Conservation (phyloP, 768 basidiomycete species). For the Hypholoma fasciculare region DNA sequence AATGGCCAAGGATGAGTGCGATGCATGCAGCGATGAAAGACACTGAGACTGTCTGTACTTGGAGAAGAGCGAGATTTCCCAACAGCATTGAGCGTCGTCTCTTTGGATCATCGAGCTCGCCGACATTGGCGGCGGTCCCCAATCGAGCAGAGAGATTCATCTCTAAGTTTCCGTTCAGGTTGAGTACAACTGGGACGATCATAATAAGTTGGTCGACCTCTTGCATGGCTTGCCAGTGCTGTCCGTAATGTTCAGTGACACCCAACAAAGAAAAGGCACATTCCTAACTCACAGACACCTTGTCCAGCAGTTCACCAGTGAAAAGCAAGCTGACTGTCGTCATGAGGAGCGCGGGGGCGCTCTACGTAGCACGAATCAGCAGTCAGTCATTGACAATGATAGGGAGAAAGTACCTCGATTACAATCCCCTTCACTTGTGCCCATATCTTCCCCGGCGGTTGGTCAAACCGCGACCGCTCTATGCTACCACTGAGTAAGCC, state of each 20-base stretch:
- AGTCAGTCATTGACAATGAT: neutral
- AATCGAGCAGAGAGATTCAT: slow-evolving; percentile 97
- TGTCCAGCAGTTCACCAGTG: slow-evolving; percentile 88
- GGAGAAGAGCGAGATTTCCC: slow-evolving; percentile 85
- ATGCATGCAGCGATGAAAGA: slow-evolving; percentile 84
- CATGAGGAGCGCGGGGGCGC: slow-evolving; percentile 83
- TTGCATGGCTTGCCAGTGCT: slow-evolving; percentile 90
- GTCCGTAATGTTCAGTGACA: neutral
- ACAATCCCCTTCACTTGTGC: slow-evolving; percentile 61
- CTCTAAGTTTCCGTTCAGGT: slow-evolving; percentile 97
- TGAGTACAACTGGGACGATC: slow-evolving; percentile 91
- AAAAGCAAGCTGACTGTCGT: slow-evolving; percentile 84
- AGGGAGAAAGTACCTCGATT: slow-evolving; percentile 56
- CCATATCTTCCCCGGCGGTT: slow-evolving; percentile 39
- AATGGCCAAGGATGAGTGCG: slow-evolving; percentile 68
- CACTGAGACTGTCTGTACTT: slow-evolving; percentile 91
- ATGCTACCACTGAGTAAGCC: slow-evolving; percentile 43
- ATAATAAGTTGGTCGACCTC: slow-evolving; percentile 95
- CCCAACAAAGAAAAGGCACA: neutral
- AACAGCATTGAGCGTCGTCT: slow-evolving; percentile 65
- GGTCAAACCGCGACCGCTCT: slow-evolving; percentile 21
- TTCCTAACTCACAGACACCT: slow-evolving; percentile 67
- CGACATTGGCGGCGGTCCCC: slow-evolving; percentile 93
- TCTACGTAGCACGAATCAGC: slow-evolving; percentile 42
- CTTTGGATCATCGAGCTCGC: slow-evolving; percentile 76